A percentile compares a stretch with the other conserved stretches of the same genome.
phyloP scores from a whole-genome alignment of 2,329 filamentous ascomycete genomes.

The Alternaria tenuissima region DNA sequence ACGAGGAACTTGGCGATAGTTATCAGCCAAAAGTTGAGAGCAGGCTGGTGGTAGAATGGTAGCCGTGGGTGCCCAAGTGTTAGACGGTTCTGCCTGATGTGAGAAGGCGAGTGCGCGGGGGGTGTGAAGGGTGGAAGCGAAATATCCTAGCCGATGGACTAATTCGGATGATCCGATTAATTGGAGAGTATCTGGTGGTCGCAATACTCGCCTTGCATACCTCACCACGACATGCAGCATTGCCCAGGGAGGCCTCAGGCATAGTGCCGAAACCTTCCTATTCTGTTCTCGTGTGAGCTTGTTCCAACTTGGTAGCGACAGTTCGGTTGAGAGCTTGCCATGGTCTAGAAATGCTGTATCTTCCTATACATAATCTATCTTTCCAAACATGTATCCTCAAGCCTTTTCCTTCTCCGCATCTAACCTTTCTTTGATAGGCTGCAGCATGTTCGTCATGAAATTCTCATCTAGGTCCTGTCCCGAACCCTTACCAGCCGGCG shows the following conservation, averaged over 20 bases:
- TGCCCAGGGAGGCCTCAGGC: too few relatives aligned
- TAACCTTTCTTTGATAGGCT: constrained; percentile 31
- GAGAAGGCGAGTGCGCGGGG: not conserved
- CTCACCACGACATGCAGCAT: not conserved
- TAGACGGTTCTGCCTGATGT: not conserved
- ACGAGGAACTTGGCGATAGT: not conserved
- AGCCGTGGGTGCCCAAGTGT: not conserved
- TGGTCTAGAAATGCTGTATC: not conserved
- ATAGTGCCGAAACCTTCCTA: too few relatives aligned
- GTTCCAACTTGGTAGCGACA: not conserved
- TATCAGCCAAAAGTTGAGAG: too few relatives aligned
- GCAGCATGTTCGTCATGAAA: constrained; percentile 28
- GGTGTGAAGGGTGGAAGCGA: too few relatives aligned
- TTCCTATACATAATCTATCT: not conserved
- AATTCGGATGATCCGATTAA: too few relatives aligned
- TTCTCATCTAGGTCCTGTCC: constrained; percentile 27
- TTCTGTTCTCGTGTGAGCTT: not conserved
- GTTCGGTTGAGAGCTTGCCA: not conserved
- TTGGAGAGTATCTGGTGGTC: not conserved
- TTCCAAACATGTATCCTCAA: constrained; percentile 2
- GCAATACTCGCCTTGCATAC: not conserved
- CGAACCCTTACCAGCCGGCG: constrained; percentile 31
- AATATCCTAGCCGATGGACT: too few relatives aligned
- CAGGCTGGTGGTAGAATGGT: not conserved
- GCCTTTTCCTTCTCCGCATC: constrained; percentile 27